Conservation (phyloP, 176 grass and related monocot species). For the Hordeum marinum region DNA sequence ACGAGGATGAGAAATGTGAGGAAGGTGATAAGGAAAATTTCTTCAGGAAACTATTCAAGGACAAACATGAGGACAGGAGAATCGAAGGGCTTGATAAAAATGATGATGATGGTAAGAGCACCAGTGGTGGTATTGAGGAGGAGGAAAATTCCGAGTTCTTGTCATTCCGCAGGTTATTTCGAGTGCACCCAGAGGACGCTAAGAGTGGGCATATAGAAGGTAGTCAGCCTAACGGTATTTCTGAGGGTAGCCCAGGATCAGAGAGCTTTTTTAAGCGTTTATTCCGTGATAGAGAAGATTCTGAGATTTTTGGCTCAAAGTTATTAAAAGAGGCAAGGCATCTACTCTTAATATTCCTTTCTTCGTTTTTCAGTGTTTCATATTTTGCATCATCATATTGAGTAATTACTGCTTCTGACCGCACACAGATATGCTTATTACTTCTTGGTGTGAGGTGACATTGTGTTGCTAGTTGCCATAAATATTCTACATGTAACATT, state of each 20-base stretch:
- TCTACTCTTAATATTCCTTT: slow-evolving; percentile 13
- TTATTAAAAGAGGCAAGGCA: slow-evolving; percentile 62
- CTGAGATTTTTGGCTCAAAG: slow-evolving; percentile 70
- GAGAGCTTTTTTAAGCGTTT: slow-evolving; percentile 89
- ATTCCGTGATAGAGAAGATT: slow-evolving; percentile 93
- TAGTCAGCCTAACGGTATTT: slow-evolving; percentile 39
- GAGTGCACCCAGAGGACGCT: slow-evolving; percentile 83
- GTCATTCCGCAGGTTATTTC: slow-evolving; percentile 90
- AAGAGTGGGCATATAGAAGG: slow-evolving; percentile 54
- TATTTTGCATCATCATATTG: slow-evolving; percentile 15
- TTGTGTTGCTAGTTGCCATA: not conserved
- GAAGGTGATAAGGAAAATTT: slow-evolving; percentile 95
- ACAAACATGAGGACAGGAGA: slow-evolving; percentile 78
- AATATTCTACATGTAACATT: not conserved
- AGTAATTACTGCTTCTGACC: not conserved
- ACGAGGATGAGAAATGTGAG: slow-evolving; percentile 65
- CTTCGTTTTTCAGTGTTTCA: not conserved
- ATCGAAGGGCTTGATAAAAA: slow-evolving; percentile 50
- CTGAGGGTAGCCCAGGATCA: slow-evolving; percentile 89
- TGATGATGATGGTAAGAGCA: slow-evolving; percentile 49
- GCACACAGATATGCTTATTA: not conserved
- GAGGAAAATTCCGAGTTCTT: slow-evolving; percentile 85
- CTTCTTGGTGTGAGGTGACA: not conserved
- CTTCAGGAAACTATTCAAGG: slow-evolving; percentile 83
- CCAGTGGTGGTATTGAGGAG: slow-evolving; percentile 50